Conservation (phyloP, 192 early-diverging fungal genomes). For the Allomyces macrogynus region DNA sequence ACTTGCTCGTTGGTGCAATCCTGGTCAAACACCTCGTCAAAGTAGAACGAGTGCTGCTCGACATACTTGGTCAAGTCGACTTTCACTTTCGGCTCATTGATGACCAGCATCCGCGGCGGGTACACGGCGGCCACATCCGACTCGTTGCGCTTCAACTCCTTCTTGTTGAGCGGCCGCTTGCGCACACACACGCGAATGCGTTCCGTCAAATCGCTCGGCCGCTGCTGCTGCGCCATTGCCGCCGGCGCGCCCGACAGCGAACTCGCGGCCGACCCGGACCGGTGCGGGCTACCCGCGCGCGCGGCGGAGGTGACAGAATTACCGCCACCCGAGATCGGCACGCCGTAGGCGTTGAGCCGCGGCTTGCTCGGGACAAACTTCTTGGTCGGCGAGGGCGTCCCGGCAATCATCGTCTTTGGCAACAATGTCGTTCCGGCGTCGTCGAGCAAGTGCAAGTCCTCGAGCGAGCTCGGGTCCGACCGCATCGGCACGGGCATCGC, state of each 20-base stretch:
- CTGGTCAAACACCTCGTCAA: slow-evolving; percentile 91
- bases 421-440: slow-evolving; percentile 1
- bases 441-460: slow-evolving; percentile 5
- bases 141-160: slow-evolving; percentile 61
- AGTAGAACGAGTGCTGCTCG: slow-evolving; percentile 80
- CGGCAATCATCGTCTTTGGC: not conserved
- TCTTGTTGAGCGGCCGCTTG: slow-evolving; percentile 78
- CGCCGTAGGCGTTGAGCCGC: slow-evolving; percentile 53
- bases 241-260: not conserved
- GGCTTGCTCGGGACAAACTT: slow-evolving; percentile 14
- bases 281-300: not conserved
- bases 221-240: slow-evolving; percentile 5
- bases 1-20: slow-evolving; percentile 61
- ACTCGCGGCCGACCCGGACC: slow-evolving; percentile 1
- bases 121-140: slow-evolving; percentile 58
- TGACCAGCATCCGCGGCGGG: slow-evolving; percentile 47
- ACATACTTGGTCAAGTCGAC: slow-evolving; percentile 89
- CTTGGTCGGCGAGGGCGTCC: slow-evolving; percentile 7
- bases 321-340: slow-evolving; percentile 21
- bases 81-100: slow-evolving; percentile 91
- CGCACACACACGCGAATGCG: slow-evolving; percentile 92
- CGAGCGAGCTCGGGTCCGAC: slow-evolving; percentile 6
- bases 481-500: slow-evolving; percentile 5
- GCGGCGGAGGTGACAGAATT: not conserved
- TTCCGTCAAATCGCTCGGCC: slow-evolving; percentile 39